Evolutionary conservation across 2,329 filamentous ascomycete species (phyloP), one percentile per base, ranked within the genome.

Genomic region (Bipolaris zeicola): DNA sequence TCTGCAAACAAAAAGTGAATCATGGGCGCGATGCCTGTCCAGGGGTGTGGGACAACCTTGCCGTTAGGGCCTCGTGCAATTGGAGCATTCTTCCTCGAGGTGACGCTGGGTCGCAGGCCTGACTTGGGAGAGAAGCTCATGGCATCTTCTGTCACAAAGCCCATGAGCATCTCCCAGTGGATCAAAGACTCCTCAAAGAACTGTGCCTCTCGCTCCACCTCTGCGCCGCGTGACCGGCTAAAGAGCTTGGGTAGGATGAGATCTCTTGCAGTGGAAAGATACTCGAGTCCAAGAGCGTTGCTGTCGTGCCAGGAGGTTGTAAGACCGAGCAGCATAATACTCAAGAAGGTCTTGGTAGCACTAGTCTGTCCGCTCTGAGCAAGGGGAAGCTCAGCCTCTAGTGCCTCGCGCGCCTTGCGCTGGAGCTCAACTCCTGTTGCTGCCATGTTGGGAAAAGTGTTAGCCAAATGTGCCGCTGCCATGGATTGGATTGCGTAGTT

Each of bases 401-500:
- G 76, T n/a, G 80, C 80, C 16, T 81, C 79, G 26, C 82, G 77
- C 4, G 81, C 81, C 63, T 85, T 83, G 52, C 77, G 76, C 57
- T 82, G 83, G 74, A 82, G 81, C 62, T 80, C 81, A 24, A 78
- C 72, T 5, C 80, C 84, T 24, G 80, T 77, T 7, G 75, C 77
- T 22, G 76, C 80, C 77, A 83, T 85, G 49, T 79, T 78, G 4
- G 80, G 84, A 52, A 84, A 85, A 52, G 84, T 78, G 65, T 86
- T 84, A 0, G 84, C 81, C 0, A 87, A 74, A 18, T 85, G 85
- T 3, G 85, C 85, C 7, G 85, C 84, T 1, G 85, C 83, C 85
- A 87, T 88, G 61, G 85, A 87, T 62, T 87, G 85, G 43, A 87
- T 85, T 1, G 84, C 84, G 44, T 83, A 85, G 64, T 83, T 85